Percentiles rank a stretch among this genome's conserved stretches.
Evolutionary conservation across 768 basidiomycete species (phyloP).

Genomic region (Pulveroboletus ravenelii): DNA sequence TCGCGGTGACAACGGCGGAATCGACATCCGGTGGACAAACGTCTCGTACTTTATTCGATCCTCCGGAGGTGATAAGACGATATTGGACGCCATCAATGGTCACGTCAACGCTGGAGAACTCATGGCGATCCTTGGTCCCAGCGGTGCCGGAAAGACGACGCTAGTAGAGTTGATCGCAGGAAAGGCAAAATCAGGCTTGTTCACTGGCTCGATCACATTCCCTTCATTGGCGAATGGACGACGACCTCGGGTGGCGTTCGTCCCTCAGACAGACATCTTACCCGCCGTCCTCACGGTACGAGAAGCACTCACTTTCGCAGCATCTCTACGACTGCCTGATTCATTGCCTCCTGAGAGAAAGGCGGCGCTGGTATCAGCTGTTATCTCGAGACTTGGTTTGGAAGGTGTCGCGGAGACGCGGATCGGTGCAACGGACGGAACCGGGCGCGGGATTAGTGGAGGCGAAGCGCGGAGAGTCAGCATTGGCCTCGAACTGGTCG

Average conservation of each 20-base stretch:
- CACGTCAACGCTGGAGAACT: conserved; percentile 73
- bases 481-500: conserved; percentile 85
- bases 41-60: conserved; percentile 61
- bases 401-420: conserved; percentile 60
- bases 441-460: conserved; percentile 80
- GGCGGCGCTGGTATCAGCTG: conserved; percentile 55
- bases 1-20: conserved; percentile 44
- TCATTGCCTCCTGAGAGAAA: conserved; percentile 59
- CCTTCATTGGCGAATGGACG: conserved; percentile 32
- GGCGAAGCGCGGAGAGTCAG: conserved; percentile 89
- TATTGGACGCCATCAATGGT: conserved; percentile 70
- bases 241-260: conserved; percentile 69
- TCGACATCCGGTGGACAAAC: conserved; percentile 62
- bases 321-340: conserved; percentile 79
- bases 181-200: conserved; percentile 69
- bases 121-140: conserved; percentile 90
- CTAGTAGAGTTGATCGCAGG: conserved; percentile 87
- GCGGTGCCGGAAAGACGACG: conserved; percentile 91
- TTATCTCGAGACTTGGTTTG: conserved; percentile 79
- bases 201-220: conserved; percentile 62
- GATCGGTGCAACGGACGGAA: conserved; percentile 62
- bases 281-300: conserved; percentile 75
- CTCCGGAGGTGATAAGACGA: conserved; percentile 41
- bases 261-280: conserved; percentile 82
- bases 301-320: conserved; percentile 82